Evolutionary conservation across 2,329 filamentous ascomycete genomes (phyloP).

Genomic region (Botrytis pseudocinerea): DNA sequence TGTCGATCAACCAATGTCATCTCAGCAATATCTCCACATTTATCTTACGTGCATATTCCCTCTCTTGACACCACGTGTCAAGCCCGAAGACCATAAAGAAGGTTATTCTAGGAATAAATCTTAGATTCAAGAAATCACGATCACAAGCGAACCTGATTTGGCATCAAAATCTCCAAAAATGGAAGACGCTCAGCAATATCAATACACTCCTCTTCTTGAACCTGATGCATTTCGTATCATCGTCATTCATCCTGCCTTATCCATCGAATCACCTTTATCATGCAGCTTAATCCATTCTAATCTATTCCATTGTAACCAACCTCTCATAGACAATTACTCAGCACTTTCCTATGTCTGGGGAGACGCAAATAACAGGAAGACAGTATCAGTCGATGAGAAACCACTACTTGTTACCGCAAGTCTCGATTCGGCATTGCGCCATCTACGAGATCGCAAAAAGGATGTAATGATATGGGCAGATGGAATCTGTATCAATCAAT

Average conservation of each 20-base stretch:
- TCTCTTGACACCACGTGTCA: no score
- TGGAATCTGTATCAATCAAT: background rate
- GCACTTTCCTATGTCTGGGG: slow-evolving; percentile 6
- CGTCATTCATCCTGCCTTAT: background rate
- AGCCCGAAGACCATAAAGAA: no score
- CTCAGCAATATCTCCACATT: no score
- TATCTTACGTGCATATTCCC: no score
- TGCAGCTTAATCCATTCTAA: background rate
- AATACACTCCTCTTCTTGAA: background rate
- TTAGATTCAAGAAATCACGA: no score
- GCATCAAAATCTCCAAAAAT: background rate
- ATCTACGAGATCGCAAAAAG: background rate
- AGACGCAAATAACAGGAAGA: background rate
- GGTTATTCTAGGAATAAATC: no score
- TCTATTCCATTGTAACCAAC: background rate
- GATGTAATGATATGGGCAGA: background rate
- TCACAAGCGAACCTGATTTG: no score
- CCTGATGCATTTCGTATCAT: background rate
- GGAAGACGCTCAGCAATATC: background rate
- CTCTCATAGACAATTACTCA: background rate
- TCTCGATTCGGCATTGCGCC: background rate
- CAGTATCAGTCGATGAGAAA: background rate
- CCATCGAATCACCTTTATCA: background rate
- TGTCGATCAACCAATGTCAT: no score
- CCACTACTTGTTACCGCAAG: background rate